These are phyloP conservation scores for Suillus luteus DNA, from an alignment of 768 basidiomycete species.

Conservation along the genomic window DNA sequence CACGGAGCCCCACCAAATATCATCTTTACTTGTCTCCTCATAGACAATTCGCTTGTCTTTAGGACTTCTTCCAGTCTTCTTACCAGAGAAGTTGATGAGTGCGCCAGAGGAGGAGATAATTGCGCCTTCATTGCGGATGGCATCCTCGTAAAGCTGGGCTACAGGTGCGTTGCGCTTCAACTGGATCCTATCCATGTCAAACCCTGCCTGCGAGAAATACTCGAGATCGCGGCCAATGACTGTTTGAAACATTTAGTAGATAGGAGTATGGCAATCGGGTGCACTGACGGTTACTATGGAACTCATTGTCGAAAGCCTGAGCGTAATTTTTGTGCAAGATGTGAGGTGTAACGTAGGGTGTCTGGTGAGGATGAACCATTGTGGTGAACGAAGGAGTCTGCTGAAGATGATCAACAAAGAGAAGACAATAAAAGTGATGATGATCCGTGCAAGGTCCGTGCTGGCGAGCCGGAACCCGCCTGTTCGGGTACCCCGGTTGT, in stretches of 20 bases:
- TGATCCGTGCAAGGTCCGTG: constrained; percentile 2
- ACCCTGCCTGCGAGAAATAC: constrained; percentile 98
- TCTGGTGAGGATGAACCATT: constrained; percentile 68
- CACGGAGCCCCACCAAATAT: constrained; percentile 99
- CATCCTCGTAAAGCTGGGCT: constrained; percentile 94
- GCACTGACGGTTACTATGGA: constrained; percentile 55
- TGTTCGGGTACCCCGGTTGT: not conserved
- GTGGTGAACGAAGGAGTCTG: constrained; percentile 36
- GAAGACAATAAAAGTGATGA: constrained; percentile 27
- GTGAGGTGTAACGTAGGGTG: constrained; percentile 86
- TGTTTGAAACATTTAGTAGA: constrained; percentile 34
- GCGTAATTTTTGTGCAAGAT: constrained; percentile 89
- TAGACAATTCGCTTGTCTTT: constrained; percentile 99
- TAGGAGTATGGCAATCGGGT: constrained; percentile 1
- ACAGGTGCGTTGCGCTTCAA: constrained; percentile 92
- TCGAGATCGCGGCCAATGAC: constrained; percentile 93
- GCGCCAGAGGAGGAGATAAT: constrained; percentile 96
- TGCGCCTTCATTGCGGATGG: constrained; percentile 97
- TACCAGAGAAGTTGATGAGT: constrained; percentile 99
- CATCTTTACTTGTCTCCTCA: constrained; percentile 94
- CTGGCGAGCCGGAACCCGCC: constrained; percentile 10
- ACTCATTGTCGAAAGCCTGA: constrained; percentile 68
- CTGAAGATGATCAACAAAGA: constrained; percentile 9
- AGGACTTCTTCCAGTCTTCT: constrained; percentile 97
- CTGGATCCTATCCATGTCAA: constrained; percentile 97